A percentile compares a stretch with the other conserved stretches of the same genome.
Evolutionary conservation across 1,284 basidiomycete genomes (phyloP).

Genomic region (Pyrrhoderma lamaoense): DNA sequence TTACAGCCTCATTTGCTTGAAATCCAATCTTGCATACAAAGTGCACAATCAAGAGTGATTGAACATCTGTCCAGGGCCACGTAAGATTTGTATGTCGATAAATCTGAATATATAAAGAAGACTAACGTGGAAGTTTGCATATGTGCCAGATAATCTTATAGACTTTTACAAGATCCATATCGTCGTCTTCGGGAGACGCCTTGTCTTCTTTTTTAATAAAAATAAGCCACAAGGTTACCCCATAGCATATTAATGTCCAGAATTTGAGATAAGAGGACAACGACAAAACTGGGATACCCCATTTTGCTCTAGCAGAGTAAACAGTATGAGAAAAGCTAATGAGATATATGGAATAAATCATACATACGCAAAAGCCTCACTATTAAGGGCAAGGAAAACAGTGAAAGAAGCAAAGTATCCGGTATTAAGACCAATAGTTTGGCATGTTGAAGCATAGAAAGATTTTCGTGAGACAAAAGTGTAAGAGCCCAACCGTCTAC

Average conservation of each 20-base stretch:
- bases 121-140: conserved; percentile 78
- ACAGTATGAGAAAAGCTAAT: conserved; percentile 6
- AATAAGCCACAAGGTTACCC: conserved; percentile 82
- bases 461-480: conserved; percentile 88
- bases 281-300: conserved; percentile 80
- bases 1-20: conserved; percentile 91
- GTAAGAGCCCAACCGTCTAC: conserved; percentile 99
- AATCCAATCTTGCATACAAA: conserved; percentile 94
- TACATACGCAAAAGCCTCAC: conserved; percentile 82
- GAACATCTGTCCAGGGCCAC: conserved; percentile 61
- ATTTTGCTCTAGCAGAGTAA: conserved; percentile 49
- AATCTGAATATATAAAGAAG: not conserved
- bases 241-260: conserved; percentile 76
- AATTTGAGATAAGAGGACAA: conserved; percentile 83
- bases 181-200: conserved; percentile 63
- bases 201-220: conserved; percentile 90
- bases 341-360: not conserved
- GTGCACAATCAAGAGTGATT: conserved; percentile 83
- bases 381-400: conserved; percentile 96
- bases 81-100: too few species aligned
- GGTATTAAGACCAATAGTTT: conserved; percentile 95
- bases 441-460: conserved; percentile 96
- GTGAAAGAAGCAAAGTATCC: conserved; percentile 97
- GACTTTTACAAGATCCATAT: conserved; percentile 87
- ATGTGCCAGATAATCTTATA: conserved; percentile 96